These are phyloP conservation scores for Diatrype stigma DNA, from an alignment of 2,329 filamentous ascomycete genomes.

Conservation along the genomic window DNA sequence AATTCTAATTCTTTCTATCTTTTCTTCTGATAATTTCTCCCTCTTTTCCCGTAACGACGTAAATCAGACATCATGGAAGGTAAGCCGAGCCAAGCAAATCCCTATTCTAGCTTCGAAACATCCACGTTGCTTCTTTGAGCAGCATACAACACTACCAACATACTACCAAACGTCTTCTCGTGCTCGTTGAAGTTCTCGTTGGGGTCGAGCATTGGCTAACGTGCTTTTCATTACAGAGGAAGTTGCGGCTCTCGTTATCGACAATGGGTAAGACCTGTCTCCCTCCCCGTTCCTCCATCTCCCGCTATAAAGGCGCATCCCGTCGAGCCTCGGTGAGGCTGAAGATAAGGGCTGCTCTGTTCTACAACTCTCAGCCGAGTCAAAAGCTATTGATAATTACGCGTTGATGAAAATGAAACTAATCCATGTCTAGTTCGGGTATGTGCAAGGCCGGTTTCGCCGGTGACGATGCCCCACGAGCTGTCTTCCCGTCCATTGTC, in stretches of 20 bases:
- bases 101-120: slow-evolving; percentile 14
- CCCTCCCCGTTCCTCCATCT: slow-evolving; percentile 33
- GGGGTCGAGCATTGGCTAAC: slow-evolving; percentile 39
- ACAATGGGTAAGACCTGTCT: slow-evolving; percentile 94
- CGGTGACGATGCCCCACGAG: slow-evolving; percentile 99
- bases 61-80: slow-evolving; percentile 58
- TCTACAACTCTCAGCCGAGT: background rate
- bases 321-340: background rate
- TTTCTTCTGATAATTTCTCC: slow-evolving; percentile 15
- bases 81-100: slow-evolving; percentile 47
- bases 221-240: slow-evolving; percentile 68
- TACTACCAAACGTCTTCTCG: slow-evolving; percentile 3
- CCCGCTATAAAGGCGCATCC: background rate
- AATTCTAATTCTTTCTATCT: slow-evolving; percentile 3
- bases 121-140: slow-evolving; percentile 11
- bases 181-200: too few relatives aligned
- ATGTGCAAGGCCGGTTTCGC: slow-evolving; percentile 99
- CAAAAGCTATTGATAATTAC: slow-evolving; percentile 1
- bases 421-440: slow-evolving; percentile 71
- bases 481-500: slow-evolving; percentile 99
- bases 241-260: slow-evolving; percentile 99
- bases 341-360: background rate
- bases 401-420: slow-evolving; percentile 12
- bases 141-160: too few relatives aligned
- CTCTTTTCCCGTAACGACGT: slow-evolving; percentile 30